Percentiles rank a stretch among this genome's conserved stretches.
Evolutionary conservation across 2,329 filamentous ascomycete species (phyloP).

Genomic region (Colletotrichum navitas): DNA sequence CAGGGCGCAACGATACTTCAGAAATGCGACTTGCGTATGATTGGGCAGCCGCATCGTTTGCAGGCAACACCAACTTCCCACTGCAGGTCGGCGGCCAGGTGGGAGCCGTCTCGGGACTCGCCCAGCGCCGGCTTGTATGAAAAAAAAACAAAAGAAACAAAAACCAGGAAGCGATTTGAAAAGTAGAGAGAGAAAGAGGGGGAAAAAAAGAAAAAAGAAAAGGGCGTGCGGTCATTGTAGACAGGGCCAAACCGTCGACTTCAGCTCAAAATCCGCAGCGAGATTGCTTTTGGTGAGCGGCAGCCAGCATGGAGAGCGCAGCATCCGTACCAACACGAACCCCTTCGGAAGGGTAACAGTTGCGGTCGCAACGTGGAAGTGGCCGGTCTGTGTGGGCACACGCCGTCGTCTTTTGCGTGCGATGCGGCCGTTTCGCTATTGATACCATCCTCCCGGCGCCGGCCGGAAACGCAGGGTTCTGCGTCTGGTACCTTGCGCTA

Average conservation of each 20-base stretch:
- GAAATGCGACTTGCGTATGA: constrained; percentile 19
- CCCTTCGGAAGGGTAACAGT: neutral
- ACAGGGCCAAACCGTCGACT: neutral
- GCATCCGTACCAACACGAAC: neutral
- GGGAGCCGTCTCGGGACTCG: neutral
- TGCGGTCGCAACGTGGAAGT: neutral
- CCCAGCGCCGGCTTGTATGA: constrained; percentile 2
- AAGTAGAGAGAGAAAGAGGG: too few species aligned
- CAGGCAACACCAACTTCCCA: constrained; percentile 15
- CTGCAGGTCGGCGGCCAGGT: constrained; percentile 2
- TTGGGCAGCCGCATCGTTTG: constrained; percentile 14
- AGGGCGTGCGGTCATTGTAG: neutral
- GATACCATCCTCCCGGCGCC: neutral
- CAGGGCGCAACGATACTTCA: neutral
- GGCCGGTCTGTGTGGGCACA: neutral
- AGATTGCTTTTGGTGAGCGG: neutral
- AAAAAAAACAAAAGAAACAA: neutral
- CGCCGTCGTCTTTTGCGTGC: neutral
- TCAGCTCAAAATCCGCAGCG: neutral
- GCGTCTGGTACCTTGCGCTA: constrained; percentile 22
- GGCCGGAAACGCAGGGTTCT: constrained; percentile 31
- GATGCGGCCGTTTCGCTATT: neutral
- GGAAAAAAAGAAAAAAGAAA: neutral
- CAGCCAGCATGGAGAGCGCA: neutral
- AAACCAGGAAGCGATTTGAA: too few species aligned